Evolutionary conservation across 192 early-diverging fungal genomes (phyloP).

Genomic region (Backusella psychrophila): DNA sequence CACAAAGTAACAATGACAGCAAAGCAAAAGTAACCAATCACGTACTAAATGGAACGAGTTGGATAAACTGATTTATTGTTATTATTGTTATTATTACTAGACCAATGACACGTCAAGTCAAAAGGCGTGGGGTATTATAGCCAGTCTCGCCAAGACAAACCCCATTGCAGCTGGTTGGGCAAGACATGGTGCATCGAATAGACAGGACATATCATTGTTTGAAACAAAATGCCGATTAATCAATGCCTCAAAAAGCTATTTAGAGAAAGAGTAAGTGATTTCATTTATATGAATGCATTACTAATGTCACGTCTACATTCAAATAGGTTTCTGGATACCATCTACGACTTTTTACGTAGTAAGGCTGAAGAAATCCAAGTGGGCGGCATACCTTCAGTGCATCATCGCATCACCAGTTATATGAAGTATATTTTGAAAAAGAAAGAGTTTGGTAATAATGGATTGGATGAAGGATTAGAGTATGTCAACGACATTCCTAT

Average conservation of each 20-base stretch:
- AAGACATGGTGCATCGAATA: not conserved
- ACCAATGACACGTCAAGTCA: not conserved
- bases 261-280: conserved; percentile 21
- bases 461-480: conserved; percentile 3
- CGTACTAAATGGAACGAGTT: too few species aligned
- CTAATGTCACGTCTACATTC: not conserved
- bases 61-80: not conserved
- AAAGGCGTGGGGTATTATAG: conserved; percentile 3
- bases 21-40: not conserved
- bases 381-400: not conserved
- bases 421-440: conserved; percentile 1
- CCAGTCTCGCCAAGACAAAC: not conserved
- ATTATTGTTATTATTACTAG: not conserved
- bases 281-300: not conserved
- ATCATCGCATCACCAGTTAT: not conserved
- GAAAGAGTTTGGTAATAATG: not conserved
- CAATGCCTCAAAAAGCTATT: not conserved
- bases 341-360: conserved; percentile 8
- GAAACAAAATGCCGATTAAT: conserved; percentile 3
- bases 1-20: not conserved
- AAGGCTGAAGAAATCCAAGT: not conserved
- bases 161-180: not conserved
- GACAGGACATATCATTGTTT: not conserved
- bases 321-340: not conserved
- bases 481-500: conserved; percentile 56